Conservation (phyloP, 2,329 filamentous ascomycete species). For the Venturiaceae sp. region DNA sequence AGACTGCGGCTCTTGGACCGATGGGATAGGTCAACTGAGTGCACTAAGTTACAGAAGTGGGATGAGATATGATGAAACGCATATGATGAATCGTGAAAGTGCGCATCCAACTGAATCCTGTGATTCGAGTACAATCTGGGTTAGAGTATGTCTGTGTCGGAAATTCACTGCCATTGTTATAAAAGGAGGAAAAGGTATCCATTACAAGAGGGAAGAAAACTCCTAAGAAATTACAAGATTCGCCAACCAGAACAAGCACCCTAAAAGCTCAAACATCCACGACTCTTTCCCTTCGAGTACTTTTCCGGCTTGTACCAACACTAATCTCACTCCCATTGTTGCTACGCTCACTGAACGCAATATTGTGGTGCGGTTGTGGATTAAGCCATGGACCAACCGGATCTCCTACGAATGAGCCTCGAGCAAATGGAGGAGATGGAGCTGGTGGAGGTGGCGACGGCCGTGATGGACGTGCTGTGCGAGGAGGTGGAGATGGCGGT, state of each 20-base stretch:
- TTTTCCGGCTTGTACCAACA: neutral
- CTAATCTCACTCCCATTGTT: neutral
- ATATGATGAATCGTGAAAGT: no score
- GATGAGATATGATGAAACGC: no score
- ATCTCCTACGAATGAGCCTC: neutral
- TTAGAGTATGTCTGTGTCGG: no score
- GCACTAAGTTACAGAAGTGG: no score
- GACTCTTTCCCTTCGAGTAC: neutral
- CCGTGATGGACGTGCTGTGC: neutral
- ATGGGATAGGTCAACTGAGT: no score
- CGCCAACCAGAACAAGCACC: neutral
- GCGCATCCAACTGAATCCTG: no score
- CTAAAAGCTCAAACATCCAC: neutral
- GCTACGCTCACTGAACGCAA: neutral
- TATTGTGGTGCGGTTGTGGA: neutral
- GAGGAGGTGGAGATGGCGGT: neutral
- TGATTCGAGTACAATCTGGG: no score
- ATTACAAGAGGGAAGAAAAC: neutral
- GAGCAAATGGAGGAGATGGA: neutral
- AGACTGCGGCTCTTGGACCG: no score
- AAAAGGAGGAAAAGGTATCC: neutral
- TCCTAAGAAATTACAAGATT: neutral
- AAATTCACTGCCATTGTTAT: no score
- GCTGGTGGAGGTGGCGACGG: neutral
- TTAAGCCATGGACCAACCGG: neutral